These are phyloP conservation scores for Chlamydomonas sp. DNA, from an alignment of 139 green algal genomes.

Conservation along the genomic window DNA sequence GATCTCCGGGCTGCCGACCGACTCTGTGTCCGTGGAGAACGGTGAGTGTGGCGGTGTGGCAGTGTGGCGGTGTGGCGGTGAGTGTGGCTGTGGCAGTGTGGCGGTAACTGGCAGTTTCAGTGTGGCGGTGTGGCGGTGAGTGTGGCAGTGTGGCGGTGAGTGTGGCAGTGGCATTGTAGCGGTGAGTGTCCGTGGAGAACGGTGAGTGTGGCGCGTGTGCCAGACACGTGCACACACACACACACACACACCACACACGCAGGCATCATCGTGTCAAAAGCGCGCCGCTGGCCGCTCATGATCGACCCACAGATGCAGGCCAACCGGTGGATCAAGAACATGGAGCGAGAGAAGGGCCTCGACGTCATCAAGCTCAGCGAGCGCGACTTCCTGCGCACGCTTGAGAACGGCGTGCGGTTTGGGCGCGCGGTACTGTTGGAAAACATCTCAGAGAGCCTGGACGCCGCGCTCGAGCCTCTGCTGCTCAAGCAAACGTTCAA, in stretches of 20 bases:
- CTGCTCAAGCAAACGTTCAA: conserved; percentile 7
- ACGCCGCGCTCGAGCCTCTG: conserved; percentile 68
- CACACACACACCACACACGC: no score
- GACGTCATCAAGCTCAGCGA: conserved; percentile 73
- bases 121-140: no score
- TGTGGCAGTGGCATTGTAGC: no score
- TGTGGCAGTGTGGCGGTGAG: no score
- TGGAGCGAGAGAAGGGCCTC: conserved; percentile 60
- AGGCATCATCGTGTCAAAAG: conserved; percentile 72
- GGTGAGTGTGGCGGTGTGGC: no score
- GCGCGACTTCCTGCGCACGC: conserved; percentile 7
- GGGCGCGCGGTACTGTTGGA: conserved; percentile 59
- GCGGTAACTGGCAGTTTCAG: no score
- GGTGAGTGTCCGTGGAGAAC: conserved; percentile 63
- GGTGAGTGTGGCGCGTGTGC: no score
- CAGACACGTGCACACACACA: no score
- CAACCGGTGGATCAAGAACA: conserved; percentile 78
- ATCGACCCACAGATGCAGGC: conserved; percentile 65
- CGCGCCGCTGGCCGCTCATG: conserved; percentile 70
- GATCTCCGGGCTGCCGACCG: conserved; percentile 58
- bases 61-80: no score
- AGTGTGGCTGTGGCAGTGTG: no score
- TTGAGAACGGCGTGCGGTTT: conserved; percentile 15
- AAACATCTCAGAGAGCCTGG: conserved; percentile 63
- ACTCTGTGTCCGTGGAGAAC: conserved; percentile 61